Conservation (phyloP, 1,284 basidiomycete species). For the Fistulina hepatica region DNA sequence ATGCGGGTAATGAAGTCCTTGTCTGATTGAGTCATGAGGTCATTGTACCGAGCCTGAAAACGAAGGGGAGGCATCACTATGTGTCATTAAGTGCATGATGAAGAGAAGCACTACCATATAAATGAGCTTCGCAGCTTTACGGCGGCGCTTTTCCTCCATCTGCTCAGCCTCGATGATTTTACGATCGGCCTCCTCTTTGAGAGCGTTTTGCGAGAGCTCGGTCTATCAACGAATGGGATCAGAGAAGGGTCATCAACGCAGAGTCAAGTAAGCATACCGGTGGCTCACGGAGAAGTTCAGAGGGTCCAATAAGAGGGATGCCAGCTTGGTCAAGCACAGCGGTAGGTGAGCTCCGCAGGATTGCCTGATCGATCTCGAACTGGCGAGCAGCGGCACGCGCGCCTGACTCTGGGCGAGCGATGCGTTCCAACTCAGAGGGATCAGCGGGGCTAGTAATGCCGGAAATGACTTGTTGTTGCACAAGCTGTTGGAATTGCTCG, state of each 20-base stretch:
- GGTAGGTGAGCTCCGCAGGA: too few species aligned
- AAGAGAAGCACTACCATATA: conserved; percentile 52
- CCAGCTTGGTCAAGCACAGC: too few species aligned
- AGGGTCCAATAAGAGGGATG: too few species aligned
- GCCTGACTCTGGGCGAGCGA: too few species aligned
- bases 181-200: conserved; percentile 68
- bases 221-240: too few species aligned
- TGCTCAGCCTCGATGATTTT: conserved; percentile 82
- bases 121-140: conserved; percentile 75
- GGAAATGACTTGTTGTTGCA: conserved; percentile 60
- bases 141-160: conserved; percentile 72
- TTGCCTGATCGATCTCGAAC: too few species aligned
- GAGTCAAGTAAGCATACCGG: too few species aligned
- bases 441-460: conserved; percentile 58
- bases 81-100: conserved; percentile 8
- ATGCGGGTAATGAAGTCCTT: conserved; percentile 99
- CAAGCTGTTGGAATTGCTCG: conserved; percentile 54
- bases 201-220: too few species aligned
- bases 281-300: too few species aligned
- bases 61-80: too few species aligned
- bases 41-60: conserved; percentile 86
- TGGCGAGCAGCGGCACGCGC: too few species aligned
- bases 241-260: too few species aligned
- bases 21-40: conserved; percentile 97
- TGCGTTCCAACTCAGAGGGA: conserved; percentile 47